Evolutionary conservation across 225 moss, liverwort and hornwort genomes (phyloP), one percentile per base, ranked within the genome.

Genomic region (Pseudisothecium myosuroides): DNA sequence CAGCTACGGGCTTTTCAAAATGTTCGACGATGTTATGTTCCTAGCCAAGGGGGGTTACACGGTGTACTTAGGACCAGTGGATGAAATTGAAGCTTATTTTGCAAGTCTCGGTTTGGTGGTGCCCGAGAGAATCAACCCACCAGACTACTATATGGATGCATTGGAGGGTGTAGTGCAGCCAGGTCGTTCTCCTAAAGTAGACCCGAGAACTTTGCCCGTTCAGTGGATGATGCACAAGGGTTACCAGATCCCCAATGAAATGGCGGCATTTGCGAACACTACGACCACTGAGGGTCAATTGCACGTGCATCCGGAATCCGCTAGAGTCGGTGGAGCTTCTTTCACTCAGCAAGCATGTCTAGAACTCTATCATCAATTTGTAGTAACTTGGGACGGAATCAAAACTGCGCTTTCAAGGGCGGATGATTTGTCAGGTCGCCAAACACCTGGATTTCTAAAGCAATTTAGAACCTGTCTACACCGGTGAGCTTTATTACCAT

Each of bases 201-300:
- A 99, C 87, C 86, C 92, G 17, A 91, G 86, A 62, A 90, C 90
- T 14, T 90, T 99, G 80, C 97, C 97, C 31, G 88, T 97, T 20
- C 89, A 91, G 55, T 99, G 97, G 99, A 97, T 99, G 97, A 95
- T 93, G 93, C 96, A 99, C 83, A 97, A 97, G 71, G 95, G 97
- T 61, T 95, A 96, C 87, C 92, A 81, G n/a, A 95, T 99, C 62
- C 96, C 99, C 52, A 88, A 54, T 9, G 96, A 96, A 21, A 84
- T 99, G 89, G 82, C 94, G 89, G 81, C 81, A 58, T 69, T 92
- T 22, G 85, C 91, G 7, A 74, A 80, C 66, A 83, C 87, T 41
- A 64, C n/a, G n/a, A n/a, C 69, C 59, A 76, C 43, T 29, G 92
- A 73, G 27, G 83, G 83, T 85, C 81, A 84, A 32, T 66, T 75